phyloP scores from a whole-genome alignment of 768 basidiomycete genomes.

The Pholiota microspora region DNA sequence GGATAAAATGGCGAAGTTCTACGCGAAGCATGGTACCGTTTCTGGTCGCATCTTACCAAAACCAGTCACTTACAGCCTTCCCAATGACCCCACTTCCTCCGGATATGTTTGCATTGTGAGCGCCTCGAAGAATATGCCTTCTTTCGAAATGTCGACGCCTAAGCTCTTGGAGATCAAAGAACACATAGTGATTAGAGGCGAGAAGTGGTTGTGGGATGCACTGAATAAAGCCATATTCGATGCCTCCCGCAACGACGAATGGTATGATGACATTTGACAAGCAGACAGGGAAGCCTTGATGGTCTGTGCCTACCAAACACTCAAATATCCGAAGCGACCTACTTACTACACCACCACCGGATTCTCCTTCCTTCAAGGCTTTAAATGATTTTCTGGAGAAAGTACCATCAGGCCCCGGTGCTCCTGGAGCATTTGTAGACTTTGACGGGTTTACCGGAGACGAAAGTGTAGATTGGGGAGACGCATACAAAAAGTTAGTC shows the following conservation, averaged over 20 bases:
- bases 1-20: neutral
- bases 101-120: neutral
- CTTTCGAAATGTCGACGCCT: neutral
- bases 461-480: neutral
- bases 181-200: neutral
- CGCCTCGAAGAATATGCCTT: neutral
- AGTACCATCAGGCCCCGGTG: neutral
- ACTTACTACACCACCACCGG: neutral
- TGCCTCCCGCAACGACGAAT: too few relatives aligned
- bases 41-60: neutral
- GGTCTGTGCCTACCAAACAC: neutral
- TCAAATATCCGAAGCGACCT: neutral
- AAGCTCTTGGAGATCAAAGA: neutral
- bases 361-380: neutral
- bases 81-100: neutral
- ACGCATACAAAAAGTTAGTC: neutral
- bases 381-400: neutral
- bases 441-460: neutral
- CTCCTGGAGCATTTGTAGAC: neutral
- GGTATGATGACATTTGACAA: neutral
- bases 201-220: conserved; percentile 1
- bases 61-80: neutral
- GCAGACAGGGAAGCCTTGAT: neutral
- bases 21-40: neutral
- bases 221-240: neutral